Evolutionary conservation across 805 yeast genomes (phyloP).

Genomic region (Vanderwaltozyma tropicalis): DNA sequence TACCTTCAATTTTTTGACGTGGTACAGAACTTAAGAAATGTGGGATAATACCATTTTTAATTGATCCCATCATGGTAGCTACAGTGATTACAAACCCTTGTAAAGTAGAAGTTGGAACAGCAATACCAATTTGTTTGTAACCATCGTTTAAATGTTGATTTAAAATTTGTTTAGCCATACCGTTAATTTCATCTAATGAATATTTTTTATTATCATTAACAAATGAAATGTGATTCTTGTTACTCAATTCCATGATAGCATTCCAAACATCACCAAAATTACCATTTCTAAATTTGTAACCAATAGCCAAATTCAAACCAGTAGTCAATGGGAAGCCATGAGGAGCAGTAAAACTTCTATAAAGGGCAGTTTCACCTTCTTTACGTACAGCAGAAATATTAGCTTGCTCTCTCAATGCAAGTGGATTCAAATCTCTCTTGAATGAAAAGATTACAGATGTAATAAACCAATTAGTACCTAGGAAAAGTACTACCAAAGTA

Average conservation of each 20-base stretch:
- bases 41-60: slow-evolving; percentile 30
- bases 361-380: slow-evolving; percentile 60
- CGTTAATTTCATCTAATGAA: slow-evolving; percentile 14
- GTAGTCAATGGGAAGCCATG: slow-evolving; percentile 58
- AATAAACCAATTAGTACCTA: slow-evolving; percentile 1
- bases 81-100: slow-evolving; percentile 33
- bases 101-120: slow-evolving; percentile 19
- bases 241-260: slow-evolving; percentile 31
- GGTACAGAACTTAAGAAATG: slow-evolving; percentile 32
- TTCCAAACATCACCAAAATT: slow-evolving; percentile 67
- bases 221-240: slow-evolving; percentile 13
- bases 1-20: slow-evolving; percentile 13
- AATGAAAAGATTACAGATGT: slow-evolving; percentile 1
- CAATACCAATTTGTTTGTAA: slow-evolving; percentile 22
- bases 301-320: slow-evolving; percentile 56
- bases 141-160: slow-evolving; percentile 5
- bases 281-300: slow-evolving; percentile 64
- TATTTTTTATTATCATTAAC: slow-evolving; percentile 14
- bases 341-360: slow-evolving; percentile 66
- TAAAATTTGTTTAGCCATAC: slow-evolving; percentile 14
- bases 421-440: slow-evolving; percentile 45
- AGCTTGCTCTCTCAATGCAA: slow-evolving; percentile 55
- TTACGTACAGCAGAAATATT: slow-evolving; percentile 54
- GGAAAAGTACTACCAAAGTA: background rate
- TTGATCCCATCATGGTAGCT: slow-evolving; percentile 34